Conservation (phyloP, 2,329 filamentous ascomycete genomes). For the Bimuria novae-zelandiae region DNA sequence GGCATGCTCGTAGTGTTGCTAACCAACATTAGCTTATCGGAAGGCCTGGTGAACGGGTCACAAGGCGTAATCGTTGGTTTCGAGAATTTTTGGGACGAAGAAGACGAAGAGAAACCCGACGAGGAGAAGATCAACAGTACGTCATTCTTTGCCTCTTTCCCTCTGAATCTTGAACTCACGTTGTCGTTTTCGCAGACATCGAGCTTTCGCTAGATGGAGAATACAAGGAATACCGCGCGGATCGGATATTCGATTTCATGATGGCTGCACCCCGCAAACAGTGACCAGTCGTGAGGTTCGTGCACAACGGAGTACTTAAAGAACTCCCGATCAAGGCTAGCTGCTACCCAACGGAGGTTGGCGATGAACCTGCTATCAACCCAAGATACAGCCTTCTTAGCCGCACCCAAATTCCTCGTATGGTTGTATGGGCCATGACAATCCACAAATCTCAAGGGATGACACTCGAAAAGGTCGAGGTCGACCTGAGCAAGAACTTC, state of each 20-base stretch:
- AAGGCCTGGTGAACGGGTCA: constrained; percentile 42
- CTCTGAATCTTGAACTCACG: background rate
- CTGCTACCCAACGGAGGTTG: constrained; percentile 56
- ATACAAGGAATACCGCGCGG: background rate
- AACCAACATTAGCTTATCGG: constrained; percentile 50
- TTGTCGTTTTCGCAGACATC: background rate
- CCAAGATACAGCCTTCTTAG: constrained; percentile 54
- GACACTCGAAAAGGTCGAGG: constrained; percentile 62
- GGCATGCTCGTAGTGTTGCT: constrained; percentile 60
- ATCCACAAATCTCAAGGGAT: constrained; percentile 65
- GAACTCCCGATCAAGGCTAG: constrained; percentile 55
- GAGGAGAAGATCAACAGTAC: background rate
- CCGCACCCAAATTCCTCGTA: constrained; percentile 65
- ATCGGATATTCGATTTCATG: constrained; percentile 1
- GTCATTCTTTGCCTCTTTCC: background rate
- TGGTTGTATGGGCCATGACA: constrained; percentile 65
- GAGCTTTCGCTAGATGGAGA: background rate
- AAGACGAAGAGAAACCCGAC: background rate
- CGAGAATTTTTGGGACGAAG: constrained; percentile 26
- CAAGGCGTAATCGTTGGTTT: constrained; percentile 43
- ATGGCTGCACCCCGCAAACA: background rate
- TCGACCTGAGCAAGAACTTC: constrained; percentile 59
- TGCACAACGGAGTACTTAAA: constrained; percentile 47
- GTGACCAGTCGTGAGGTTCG: constrained; percentile 45
- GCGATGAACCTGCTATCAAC: constrained; percentile 35